phyloP scores from a whole-genome alignment of 306 rosid genomes.

The Fagus sylvatica region DNA sequence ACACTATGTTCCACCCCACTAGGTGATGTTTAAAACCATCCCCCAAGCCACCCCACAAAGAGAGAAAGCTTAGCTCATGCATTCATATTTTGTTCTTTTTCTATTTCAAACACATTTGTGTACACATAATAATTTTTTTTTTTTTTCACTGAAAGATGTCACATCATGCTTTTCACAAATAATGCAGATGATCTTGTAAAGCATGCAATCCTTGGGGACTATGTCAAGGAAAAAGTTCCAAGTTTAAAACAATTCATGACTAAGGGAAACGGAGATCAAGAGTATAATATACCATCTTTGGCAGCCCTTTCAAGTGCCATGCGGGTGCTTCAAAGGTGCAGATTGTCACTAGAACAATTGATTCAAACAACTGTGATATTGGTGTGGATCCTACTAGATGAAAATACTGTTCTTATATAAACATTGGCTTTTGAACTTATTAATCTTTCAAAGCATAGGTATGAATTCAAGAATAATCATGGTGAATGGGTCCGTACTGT shows the following conservation, averaged over 20 bases:
- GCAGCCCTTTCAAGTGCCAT: constrained; percentile 76
- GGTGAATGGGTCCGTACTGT: constrained; percentile 65
- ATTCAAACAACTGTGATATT: constrained; percentile 8
- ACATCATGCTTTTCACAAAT: constrained; percentile 5
- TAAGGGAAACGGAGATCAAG: constrained; percentile 42
- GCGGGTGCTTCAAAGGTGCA: constrained; percentile 70
- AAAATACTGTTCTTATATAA: constrained; percentile 1
- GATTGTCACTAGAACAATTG: constrained; percentile 15
- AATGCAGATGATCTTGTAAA: constrained; percentile 61
- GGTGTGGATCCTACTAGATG: constrained; percentile 9
- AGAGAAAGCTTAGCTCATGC: no score
- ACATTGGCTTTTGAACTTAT: not conserved
- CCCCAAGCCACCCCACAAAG: no score
- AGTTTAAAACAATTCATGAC: constrained; percentile 60
- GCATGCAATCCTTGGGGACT: constrained; percentile 62
- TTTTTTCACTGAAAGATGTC: not conserved
- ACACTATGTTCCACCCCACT: no score
- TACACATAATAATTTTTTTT: not conserved
- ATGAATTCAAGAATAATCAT: constrained; percentile 84
- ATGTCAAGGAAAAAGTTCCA: constrained; percentile 67
- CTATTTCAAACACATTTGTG: not conserved
- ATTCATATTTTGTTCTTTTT: no score
- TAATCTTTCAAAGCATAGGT: constrained; percentile 41
- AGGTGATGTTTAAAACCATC: no score
- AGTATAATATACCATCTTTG: constrained; percentile 64